Base-by-base conservation (phyloP, 2,329 filamentous ascomycete genomes). In the Pseudogymnoascus sp. region DNA sequence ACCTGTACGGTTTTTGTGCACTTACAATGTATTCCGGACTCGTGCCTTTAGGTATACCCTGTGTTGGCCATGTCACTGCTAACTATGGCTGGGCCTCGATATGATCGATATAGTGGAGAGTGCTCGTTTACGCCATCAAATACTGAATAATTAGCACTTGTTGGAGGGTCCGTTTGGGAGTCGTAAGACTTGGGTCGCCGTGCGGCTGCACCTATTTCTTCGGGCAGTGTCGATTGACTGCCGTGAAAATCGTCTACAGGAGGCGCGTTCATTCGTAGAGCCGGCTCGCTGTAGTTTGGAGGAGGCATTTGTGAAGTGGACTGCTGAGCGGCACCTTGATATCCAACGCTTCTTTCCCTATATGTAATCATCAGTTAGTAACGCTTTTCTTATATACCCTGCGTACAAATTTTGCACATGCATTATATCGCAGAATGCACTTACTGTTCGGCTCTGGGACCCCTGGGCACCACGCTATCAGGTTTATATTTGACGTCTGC, bases 41-140 rank as follows among this genome's bases (percentile, higher is more conserved):
- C 13, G 12, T 18, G 55, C 8, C 13, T 57, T 39, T 12, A 57
- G 30, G 45, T 30, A 33, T 30, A 13, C 8, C 45, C 15, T 30
- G 8, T 8, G 45, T 13, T 52, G 45, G 45, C 45, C 45, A 52
- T 52, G 45, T 52, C 45, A 8, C 45, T 52, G n/a, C 26, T 52
- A 52, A 52, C 45, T 33, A 52, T 52, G 15, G 45, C 45, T 30
- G 45, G 45, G 26, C 45, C 45, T 15, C n/a, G 45, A 52, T 52
- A 52, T 52, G 45, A 26, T 8, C 45, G 45, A 7, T 30, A 30
- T 30, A 5, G 15, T 19, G 26, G n/a, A 9, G 26, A 33, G 26
- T 13, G 19, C 26, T 52, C 26, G 3, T 12, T 30, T 30, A 15
- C 9, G n/a, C 45, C 26, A 12, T 30, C n/a, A 52, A 13, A 18